Evolutionary conservation across 768 basidiomycete genomes (phyloP), one percentile per base, ranked within the genome.

Genomic region (Xerocomellus intermedius): DNA sequence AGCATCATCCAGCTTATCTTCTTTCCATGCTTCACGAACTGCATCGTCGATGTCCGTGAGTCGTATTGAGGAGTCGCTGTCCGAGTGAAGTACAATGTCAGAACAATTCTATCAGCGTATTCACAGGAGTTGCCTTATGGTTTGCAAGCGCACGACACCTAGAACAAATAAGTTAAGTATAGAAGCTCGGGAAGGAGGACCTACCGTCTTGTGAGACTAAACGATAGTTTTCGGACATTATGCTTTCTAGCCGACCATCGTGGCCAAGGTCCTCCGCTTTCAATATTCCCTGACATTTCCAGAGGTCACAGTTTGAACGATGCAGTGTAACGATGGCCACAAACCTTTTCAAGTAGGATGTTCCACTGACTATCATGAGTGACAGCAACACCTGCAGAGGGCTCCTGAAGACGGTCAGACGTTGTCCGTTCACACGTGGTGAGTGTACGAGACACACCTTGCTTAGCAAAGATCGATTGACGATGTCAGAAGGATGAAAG

Each of bases 281-380:
- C 24, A 55, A 28, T 6, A 24, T 9, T 7, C 49, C 49, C 54
- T 55, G 12, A 13, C 13, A n/a, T 35, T n/a, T 26, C 19, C 2
- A 32, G 28, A 1, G 24, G 16, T 46, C 26, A 32, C 21, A 51
- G 4, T 13, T 30, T 16, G 28, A 13, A 19, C 3, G 16, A 50
- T 30, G 14, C 26, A 21, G 6, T 10, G 7, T 17, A 35, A 50
- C 7, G 32, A 6, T 5, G 19, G 14, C 6, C 21, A 47, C 33
- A 6, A 45, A 42, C 55, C 33, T 52, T 56, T 35, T 56, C 38
- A 14, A 56, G n/a, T 16, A 56, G 32, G 12, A 42, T n/a, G 13
- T 10, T 42, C 58, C 55, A 61, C 21, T 56, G 55, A 22, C 36
- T 56, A 16, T 58, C 57, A 13, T 58, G 57, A 24, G 45, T 48